Evolutionary conservation across 169 alveolate genomes (phyloP).

Genomic region (Plasmodium coatneyi): DNA sequence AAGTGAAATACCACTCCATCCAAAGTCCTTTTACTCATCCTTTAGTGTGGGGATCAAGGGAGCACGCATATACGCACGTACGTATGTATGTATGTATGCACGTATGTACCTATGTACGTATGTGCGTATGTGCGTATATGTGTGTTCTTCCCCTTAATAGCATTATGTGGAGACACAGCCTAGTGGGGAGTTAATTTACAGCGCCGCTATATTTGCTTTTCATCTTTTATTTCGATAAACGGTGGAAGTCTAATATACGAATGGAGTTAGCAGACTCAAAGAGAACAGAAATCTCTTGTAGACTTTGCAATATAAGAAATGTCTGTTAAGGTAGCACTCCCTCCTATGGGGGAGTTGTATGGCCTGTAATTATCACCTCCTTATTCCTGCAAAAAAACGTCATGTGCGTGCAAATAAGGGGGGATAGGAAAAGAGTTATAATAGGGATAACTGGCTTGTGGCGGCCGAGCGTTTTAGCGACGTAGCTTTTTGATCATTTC

Average conservation of each 20-base stretch:
- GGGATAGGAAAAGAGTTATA: slow-evolving; percentile 1
- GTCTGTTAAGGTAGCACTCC: not conserved
- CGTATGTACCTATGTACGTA: slow-evolving; percentile 71
- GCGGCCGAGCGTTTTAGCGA: slow-evolving; percentile 36
- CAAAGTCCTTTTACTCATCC: slow-evolving; percentile 89
- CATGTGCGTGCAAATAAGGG: not conserved
- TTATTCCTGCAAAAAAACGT: not conserved
- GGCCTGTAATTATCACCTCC: slow-evolving; percentile 5
- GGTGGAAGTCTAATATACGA: not conserved
- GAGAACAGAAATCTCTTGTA: slow-evolving; percentile 94
- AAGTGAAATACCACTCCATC: slow-evolving; percentile 93
- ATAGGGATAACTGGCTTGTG: slow-evolving; percentile 11
- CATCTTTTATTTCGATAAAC: slow-evolving; percentile 31
- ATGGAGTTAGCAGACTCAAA: slow-evolving; percentile 86
- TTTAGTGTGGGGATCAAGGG: slow-evolving; percentile 82
- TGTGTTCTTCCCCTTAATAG: slow-evolving; percentile 81
- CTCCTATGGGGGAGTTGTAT: not conserved
- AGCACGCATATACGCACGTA: slow-evolving; percentile 73
- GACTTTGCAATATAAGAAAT: slow-evolving; percentile 80
- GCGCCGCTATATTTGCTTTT: slow-evolving; percentile 94
- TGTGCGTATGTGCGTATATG: no score
- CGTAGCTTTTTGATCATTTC: slow-evolving; percentile 20
- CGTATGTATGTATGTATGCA: slow-evolving; percentile 67
- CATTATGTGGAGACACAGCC: slow-evolving; percentile 90
- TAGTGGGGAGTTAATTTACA: slow-evolving; percentile 95